phyloP scores from a whole-genome alignment of 2,329 filamentous ascomycete species.

The Penicillium sp. region DNA sequence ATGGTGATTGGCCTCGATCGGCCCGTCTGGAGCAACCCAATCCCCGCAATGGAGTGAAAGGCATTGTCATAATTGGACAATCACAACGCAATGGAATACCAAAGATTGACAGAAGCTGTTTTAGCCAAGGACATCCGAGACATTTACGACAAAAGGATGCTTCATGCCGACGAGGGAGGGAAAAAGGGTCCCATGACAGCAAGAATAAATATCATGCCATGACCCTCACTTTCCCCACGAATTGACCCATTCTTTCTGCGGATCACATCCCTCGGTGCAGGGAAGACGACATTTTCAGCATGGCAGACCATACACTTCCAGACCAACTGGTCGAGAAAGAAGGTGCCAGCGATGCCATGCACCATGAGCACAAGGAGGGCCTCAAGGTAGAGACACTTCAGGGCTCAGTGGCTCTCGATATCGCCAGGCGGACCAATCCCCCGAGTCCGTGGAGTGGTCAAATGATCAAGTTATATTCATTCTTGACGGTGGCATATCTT shows the following conservation, averaged over 20 bases:
- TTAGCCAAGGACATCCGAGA: constrained; percentile 1
- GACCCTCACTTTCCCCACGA: neutral
- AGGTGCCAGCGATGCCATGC: neutral
- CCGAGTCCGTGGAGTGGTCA: constrained; percentile 9
- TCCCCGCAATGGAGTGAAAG: neutral
- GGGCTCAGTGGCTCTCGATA: constrained; percentile 11
- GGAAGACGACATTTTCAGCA: neutral
- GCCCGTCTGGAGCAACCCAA: neutral
- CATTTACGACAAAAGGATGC: neutral
- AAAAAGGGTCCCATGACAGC: neutral
- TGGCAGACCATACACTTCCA: neutral
- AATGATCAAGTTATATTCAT: constrained; percentile 9
- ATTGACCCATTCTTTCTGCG: neutral
- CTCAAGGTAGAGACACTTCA: constrained; percentile 10
- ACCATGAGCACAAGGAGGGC: constrained; percentile 7
- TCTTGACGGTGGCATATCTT: constrained; percentile 6
- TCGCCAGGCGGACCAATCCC: constrained; percentile 4
- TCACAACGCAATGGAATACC: too few species aligned
- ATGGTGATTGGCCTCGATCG: neutral
- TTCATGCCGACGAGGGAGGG: neutral
- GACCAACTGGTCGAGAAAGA: neutral
- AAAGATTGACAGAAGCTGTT: neutral
- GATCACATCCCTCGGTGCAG: neutral
- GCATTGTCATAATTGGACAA: neutral
- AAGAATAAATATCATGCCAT: neutral